Conservation (phyloP, 2,329 filamentous ascomycete species). For the Diaporthe citri region DNA sequence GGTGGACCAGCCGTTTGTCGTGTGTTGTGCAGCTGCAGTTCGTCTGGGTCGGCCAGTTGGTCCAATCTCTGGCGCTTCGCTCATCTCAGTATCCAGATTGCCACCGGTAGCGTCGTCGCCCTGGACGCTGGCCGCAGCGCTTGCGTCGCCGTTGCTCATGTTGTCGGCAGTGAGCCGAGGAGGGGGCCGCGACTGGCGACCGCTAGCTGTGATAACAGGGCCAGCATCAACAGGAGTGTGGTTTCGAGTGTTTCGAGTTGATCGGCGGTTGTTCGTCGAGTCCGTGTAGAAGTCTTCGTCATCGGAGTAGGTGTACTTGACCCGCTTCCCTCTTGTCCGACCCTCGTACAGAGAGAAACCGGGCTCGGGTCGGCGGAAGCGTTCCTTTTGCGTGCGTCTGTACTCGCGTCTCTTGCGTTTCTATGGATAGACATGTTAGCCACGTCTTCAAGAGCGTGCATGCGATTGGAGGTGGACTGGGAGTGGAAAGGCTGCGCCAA, state of each 20-base stretch:
- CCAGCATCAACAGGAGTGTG: conserved; percentile 79
- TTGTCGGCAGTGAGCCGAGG: conserved; percentile 74
- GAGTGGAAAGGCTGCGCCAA: not conserved
- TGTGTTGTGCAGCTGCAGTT: conserved; percentile 62
- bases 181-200: conserved; percentile 83
- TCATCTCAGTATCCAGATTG: conserved; percentile 46
- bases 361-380: conserved; percentile 87
- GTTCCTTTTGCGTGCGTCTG: conserved; percentile 84
- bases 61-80: conserved; percentile 53
- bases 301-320: conserved; percentile 96
- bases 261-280: conserved; percentile 72
- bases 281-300: conserved; percentile 80
- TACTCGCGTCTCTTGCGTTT: conserved; percentile 96
- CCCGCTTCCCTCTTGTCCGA: conserved; percentile 92
- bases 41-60: conserved; percentile 64
- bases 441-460: not conserved
- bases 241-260: conserved; percentile 79
- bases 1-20: conserved; percentile 62
- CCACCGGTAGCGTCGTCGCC: conserved; percentile 55
- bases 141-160: conserved; percentile 60
- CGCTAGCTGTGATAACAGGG: conserved; percentile 82
- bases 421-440: conserved; percentile 57
- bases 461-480: not conserved
- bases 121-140: conserved; percentile 60
- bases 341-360: conserved; percentile 96